phyloP scores from a whole-genome alignment of 169 alveolate species.

The Plasmodium gonderi region DNA sequence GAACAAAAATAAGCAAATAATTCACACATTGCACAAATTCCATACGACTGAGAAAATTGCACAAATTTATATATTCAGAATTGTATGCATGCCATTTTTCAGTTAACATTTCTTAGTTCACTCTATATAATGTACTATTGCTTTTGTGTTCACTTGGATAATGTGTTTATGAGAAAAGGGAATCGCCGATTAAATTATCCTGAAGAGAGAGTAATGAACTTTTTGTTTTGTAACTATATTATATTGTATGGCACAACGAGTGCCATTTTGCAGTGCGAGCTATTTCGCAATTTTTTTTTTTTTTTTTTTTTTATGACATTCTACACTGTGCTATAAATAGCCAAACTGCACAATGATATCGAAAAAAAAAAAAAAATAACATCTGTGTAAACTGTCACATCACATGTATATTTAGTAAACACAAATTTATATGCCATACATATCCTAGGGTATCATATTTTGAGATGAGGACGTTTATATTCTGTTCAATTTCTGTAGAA shows the following conservation, averaged over 20 bases:
- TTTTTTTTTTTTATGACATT: neutral
- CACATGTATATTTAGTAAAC: neutral
- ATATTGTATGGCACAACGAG: neutral
- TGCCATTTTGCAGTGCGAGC: too few relatives aligned
- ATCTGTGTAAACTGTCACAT: neutral
- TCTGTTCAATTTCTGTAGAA: neutral
- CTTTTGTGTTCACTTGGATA: neutral
- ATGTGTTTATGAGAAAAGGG: too few relatives aligned
- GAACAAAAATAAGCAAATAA: too few relatives aligned
- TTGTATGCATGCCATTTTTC: too few relatives aligned
- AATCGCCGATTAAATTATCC: too few relatives aligned
- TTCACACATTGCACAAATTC: too few relatives aligned
- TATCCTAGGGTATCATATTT: neutral
- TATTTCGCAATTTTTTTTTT: neutral
- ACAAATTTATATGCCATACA: neutral
- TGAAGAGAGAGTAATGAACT: neutral
- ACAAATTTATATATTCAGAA: too few relatives aligned
- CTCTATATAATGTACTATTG: neutral
- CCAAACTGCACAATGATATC: neutral
- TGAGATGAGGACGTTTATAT: neutral
- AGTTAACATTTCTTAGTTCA: neutral
- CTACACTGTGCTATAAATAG: neutral
- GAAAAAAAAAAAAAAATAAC: neutral
- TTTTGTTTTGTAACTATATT: neutral
- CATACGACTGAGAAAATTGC: too few relatives aligned